Conservation (phyloP, 805 yeast genomes). For the Starmera dryadoides region DNA sequence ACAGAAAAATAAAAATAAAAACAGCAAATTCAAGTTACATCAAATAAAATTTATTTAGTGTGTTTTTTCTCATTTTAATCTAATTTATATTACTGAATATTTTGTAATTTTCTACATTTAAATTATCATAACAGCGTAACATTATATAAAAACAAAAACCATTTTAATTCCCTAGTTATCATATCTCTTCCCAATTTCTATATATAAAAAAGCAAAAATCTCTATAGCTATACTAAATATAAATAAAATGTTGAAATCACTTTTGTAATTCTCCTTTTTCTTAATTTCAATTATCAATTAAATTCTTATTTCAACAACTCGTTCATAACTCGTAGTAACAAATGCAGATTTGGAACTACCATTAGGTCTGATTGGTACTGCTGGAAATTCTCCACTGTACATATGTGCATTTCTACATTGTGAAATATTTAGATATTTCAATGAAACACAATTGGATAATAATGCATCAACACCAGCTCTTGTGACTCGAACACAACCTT, state of each 20-base stretch:
- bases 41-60: not conserved
- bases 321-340: conserved; percentile 44
- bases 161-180: too few species aligned
- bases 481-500: conserved; percentile 72
- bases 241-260: too few species aligned
- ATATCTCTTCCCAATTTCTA: too few species aligned
- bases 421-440: conserved; percentile 50
- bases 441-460: conserved; percentile 45
- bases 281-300: conserved; percentile 13
- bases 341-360: conserved; percentile 50
- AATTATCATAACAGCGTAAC: too few species aligned
- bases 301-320: conserved; percentile 51
- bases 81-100: too few species aligned
- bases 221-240: too few species aligned
- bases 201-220: too few species aligned
- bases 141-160: too few species aligned
- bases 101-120: too few species aligned
- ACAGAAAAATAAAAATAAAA: too few species aligned
- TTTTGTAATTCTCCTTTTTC: too few species aligned
- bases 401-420: conserved; percentile 67
- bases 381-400: conserved; percentile 54
- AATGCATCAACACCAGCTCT: conserved; percentile 70
- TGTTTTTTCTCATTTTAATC: not conserved
- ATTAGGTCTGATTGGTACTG: conserved; percentile 42
- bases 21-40: too few species aligned